Base-by-base conservation (phyloP, 306 rosid genomes). In the Sicyos baderoa region DNA sequence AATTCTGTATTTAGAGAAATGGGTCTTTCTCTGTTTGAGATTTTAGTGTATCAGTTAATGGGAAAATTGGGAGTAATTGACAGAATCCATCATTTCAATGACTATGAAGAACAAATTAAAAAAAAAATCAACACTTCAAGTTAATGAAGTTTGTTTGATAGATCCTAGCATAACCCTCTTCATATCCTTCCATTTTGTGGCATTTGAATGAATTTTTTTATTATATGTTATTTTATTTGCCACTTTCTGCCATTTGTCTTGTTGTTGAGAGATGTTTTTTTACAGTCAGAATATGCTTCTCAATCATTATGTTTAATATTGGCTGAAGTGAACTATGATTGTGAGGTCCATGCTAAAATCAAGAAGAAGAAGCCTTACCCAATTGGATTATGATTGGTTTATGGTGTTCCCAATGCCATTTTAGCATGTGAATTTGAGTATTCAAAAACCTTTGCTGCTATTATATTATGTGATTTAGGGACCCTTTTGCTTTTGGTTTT, bases 351-450 rank as follows among this genome's bases (percentile, higher is more conserved):
- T 78, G 87, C 79, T 63, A 70, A 76, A 76, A 84, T 82, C 86
- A 81, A 70, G 72, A 72, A 77, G 82, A 80, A 70, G 70, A 70
- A 77, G 82, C 32, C 81, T 84, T 88, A 82, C 85, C 84, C 63
- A 78, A 54, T 74, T 81, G 83, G 84, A 76, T 77, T 60, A 64
- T 84, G 82, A 88, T 87, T 82, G 55, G 82, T 72, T 54, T 80
- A 75, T 82, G 93, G 58, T 80, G 75, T 87, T 86, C 88, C 93
- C 93, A 77, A 89, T 82, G 95, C 72, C 75, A 68, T 73, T 72
- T 84, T 81, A 79, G 78, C 93, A 84, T 74, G 80, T 76, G 71
- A 81, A 76, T 63, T 63, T 40, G 45, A 40, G 45, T 40, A 47
- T 47, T 57, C 37, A 72, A 80, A 80, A 76, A 35, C 23, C 15